Evolutionary conservation across 805 yeast species (phyloP).

Genomic region (Saturnispora kantuleensis): DNA sequence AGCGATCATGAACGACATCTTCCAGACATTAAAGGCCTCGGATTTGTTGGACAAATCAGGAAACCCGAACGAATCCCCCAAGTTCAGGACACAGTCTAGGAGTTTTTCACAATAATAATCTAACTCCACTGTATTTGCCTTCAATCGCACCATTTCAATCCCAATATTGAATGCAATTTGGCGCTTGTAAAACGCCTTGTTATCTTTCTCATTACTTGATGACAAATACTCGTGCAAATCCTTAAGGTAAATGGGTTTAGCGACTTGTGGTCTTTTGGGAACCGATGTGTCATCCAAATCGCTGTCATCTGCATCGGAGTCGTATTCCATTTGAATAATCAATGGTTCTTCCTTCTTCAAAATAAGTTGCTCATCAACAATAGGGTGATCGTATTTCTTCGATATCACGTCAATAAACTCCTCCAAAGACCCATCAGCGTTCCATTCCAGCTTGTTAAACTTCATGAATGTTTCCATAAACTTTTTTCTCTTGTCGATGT

Average conservation of each 20-base stretch:
- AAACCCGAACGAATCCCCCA: conserved; percentile 33
- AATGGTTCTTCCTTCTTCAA: conserved; percentile 6
- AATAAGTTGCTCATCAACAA: conserved; percentile 5
- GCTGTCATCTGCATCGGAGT: conserved; percentile 32
- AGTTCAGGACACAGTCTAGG: conserved; percentile 38
- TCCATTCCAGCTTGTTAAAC: no score
- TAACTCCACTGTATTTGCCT: conserved; percentile 56
- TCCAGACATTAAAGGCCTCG: conserved; percentile 50
- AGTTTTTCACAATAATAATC: conserved; percentile 47
- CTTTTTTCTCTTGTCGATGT: conserved; percentile 13
- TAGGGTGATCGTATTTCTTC: background rate
- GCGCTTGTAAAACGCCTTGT: conserved; percentile 40
- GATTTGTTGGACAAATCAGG: conserved; percentile 22
- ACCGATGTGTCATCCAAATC: conserved; percentile 40
- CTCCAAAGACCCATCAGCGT: background rate
- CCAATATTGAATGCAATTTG: conserved; percentile 41
- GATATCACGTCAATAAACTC: conserved; percentile 8
- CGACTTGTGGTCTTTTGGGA: conserved; percentile 27
- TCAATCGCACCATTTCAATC: conserved; percentile 55
- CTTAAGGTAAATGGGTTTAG: conserved; percentile 58
- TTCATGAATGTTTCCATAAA: conserved; percentile 6
- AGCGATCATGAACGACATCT: conserved; percentile 56
- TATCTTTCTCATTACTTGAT: conserved; percentile 33
- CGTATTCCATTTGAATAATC: conserved; percentile 12
- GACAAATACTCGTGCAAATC: conserved; percentile 54